These are phyloP conservation scores for Fusarium goolgardi DNA, from an alignment of 2,329 filamentous ascomycete species.

Conservation along the genomic window DNA sequence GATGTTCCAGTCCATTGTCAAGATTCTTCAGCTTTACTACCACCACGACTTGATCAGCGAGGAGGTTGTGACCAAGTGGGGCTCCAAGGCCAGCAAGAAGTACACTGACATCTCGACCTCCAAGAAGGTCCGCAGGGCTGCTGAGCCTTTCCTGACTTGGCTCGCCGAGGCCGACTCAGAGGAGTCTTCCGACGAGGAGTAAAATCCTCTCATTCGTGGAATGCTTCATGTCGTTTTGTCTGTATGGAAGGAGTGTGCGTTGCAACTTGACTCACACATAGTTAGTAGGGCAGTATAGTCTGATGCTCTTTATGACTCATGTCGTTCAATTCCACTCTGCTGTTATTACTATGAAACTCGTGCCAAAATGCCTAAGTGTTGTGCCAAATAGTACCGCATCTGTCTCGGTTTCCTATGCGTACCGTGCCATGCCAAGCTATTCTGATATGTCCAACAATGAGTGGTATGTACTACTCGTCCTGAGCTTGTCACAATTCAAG, in stretches of 20 bases:
- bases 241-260: slow-evolving; percentile 7
- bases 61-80: slow-evolving; percentile 91
- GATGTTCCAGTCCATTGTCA: slow-evolving; percentile 79
- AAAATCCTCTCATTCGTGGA: slow-evolving; percentile 28
- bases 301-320: slow-evolving; percentile 37
- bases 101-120: slow-evolving; percentile 90
- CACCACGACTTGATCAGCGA: slow-evolving; percentile 89
- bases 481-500: background rate
- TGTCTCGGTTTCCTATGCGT: background rate
- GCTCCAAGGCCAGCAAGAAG: slow-evolving; percentile 96
- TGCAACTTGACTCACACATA: slow-evolving; percentile 12
- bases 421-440: background rate
- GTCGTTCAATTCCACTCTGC: slow-evolving; percentile 37
- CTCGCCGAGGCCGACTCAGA: slow-evolving; percentile 85
- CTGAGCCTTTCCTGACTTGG: slow-evolving; percentile 94
- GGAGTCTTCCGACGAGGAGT: slow-evolving; percentile 70
- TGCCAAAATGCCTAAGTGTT: background rate
- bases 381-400: background rate
- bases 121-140: slow-evolving; percentile 95
- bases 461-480: background rate
- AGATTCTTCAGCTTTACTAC: slow-evolving; percentile 90
- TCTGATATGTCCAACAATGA: background rate
- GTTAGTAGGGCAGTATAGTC: slow-evolving; percentile 17
- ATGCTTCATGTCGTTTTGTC: slow-evolving; percentile 6
- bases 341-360: background rate